These are phyloP conservation scores for Cystobasidium sp. DNA, from an alignment of 1,284 basidiomycete genomes.

Conservation along the genomic window DNA sequence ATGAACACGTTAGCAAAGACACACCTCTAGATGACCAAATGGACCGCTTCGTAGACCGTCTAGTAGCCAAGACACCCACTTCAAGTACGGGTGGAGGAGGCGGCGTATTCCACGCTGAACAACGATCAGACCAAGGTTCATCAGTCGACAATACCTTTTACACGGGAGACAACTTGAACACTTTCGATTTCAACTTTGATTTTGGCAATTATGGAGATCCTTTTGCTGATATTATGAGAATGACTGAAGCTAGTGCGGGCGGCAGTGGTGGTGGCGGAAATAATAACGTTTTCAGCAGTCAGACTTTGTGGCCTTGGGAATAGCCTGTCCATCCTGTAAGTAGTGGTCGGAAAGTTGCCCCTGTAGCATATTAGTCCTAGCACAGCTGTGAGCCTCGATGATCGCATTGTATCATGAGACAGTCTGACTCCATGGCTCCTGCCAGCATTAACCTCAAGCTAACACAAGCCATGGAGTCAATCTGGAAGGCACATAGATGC, in stretches of 20 bases:
- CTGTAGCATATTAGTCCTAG: no score
- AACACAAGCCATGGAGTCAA: no score
- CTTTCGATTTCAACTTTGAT: slow-evolving; percentile 1
- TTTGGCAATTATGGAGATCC: background rate
- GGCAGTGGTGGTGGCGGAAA: background rate
- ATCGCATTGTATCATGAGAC: no score
- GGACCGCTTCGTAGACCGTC: background rate
- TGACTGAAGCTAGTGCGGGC: slow-evolving; percentile 5
- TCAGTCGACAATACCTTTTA: background rate
- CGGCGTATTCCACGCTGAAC: background rate
- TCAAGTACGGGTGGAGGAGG: background rate
- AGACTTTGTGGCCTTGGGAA: background rate
- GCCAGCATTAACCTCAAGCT: no score
- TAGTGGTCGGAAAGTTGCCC: background rate
- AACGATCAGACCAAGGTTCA: background rate
- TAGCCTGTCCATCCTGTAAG: background rate
- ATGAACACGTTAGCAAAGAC: background rate
- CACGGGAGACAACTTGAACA: background rate
- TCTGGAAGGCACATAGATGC: no score
- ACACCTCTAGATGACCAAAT: background rate
- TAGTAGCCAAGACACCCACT: background rate
- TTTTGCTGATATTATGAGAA: slow-evolving; percentile 4
- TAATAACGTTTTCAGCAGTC: background rate
- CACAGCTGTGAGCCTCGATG: no score
- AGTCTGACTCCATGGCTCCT: no score